phyloP scores from a whole-genome alignment of 2,329 filamentous ascomycete genomes.

The Aquanectria penicillioides region DNA sequence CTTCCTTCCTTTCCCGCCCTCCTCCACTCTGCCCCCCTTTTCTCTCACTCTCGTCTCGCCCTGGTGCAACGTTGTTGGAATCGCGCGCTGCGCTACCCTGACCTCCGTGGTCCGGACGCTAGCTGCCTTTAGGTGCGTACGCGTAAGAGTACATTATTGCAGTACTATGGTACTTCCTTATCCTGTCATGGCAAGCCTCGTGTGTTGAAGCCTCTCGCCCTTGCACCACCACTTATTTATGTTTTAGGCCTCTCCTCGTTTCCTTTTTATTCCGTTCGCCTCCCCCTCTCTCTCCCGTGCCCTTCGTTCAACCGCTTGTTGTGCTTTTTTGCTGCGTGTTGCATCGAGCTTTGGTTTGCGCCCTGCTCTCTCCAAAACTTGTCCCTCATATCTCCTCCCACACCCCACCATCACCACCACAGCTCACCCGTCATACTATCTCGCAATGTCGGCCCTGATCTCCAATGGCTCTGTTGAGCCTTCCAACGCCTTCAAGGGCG shows the following conservation, averaged over 20 bases:
- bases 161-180: conserved; percentile 13
- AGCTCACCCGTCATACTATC: too few relatives aligned
- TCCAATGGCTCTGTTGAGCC: conserved; percentile 46
- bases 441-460: conserved; percentile 40
- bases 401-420: conserved; percentile 23
- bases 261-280: conserved; percentile 21
- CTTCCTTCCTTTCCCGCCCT: conserved; percentile 9
- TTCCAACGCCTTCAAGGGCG: conserved; percentile 43
- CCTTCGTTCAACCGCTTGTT: conserved; percentile 26
- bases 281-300: conserved; percentile 8
- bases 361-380: conserved; percentile 25
- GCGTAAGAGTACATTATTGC: conserved; percentile 7
- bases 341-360: conserved; percentile 36
- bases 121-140: conserved; percentile 11
- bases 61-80: conserved; percentile 21
- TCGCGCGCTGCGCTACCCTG: conserved; percentile 18
- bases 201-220: conserved; percentile 17
- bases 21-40: conserved; percentile 21
- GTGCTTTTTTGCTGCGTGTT: conserved; percentile 33
- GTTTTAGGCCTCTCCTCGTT: conserved; percentile 3
- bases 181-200: conserved; percentile 21
- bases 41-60: conserved; percentile 12
- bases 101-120: conserved; percentile 2
- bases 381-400: too few relatives aligned
- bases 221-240: conserved; percentile 18